Conservation (phyloP, 768 basidiomycete species). For the Lactifluus hygrophoroides region DNA sequence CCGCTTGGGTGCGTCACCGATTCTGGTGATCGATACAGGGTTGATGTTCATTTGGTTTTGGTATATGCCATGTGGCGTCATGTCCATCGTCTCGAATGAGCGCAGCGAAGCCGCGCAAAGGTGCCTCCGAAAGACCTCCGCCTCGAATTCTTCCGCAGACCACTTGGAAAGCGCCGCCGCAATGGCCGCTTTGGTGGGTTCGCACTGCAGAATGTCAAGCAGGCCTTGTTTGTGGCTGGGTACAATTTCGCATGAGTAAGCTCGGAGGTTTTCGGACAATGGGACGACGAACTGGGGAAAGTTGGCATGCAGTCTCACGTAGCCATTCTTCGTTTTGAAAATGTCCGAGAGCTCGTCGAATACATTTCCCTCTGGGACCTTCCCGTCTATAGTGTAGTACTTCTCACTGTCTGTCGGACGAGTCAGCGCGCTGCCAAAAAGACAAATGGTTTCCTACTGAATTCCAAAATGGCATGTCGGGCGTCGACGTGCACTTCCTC, state of each 20-base stretch:
- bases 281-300: slow-evolving; percentile 45
- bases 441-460: no score
- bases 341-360: slow-evolving; percentile 48
- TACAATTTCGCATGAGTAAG: slow-evolving; percentile 6
- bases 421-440: neutral
- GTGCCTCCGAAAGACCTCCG: slow-evolving; percentile 6
- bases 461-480: slow-evolving; percentile 47
- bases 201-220: slow-evolving; percentile 18
- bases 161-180: slow-evolving; percentile 9
- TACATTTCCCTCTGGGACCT: slow-evolving; percentile 25
- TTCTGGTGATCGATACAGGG: slow-evolving; percentile 38
- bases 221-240: slow-evolving; percentile 22
- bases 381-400: slow-evolving; percentile 40
- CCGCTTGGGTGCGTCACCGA: slow-evolving; percentile 40
- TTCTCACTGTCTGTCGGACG: slow-evolving; percentile 37
- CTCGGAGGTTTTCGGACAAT: neutral
- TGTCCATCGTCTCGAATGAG: slow-evolving; percentile 42
- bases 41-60: slow-evolving; percentile 31
- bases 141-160: slow-evolving; percentile 17
- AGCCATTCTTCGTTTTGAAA: slow-evolving; percentile 45
- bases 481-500: slow-evolving; percentile 46
- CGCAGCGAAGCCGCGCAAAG: slow-evolving; percentile 27
- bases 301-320: slow-evolving; percentile 53
- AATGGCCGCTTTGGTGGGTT: slow-evolving; percentile 9
- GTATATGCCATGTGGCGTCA: slow-evolving; percentile 39